A percentile compares a stretch with the other conserved stretches of the same genome.
Conservation (phyloP, 2,329 filamentous ascomycete species). For the Botryotinia convoluta region DNA sequence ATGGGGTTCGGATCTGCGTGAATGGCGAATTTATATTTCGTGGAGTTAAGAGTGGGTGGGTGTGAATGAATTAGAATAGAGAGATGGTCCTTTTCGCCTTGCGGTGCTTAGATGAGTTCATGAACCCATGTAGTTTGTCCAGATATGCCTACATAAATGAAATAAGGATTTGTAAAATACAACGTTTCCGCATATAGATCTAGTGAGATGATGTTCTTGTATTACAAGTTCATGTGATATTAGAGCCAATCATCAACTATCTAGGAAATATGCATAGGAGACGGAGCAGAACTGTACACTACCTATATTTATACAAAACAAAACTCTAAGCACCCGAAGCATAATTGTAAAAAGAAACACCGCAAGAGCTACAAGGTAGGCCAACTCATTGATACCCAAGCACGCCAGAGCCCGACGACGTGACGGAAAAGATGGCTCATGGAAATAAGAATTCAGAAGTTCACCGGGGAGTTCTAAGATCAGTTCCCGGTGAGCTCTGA, state of each 20-base stretch:
- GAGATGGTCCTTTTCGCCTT: background rate
- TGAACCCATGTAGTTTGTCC: too few species aligned
- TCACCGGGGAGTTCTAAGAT: background rate
- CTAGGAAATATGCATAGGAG: background rate
- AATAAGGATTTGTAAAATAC: background rate
- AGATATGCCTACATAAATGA: background rate
- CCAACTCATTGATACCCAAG: background rate
- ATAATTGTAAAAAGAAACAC: background rate
- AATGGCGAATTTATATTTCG: background rate
- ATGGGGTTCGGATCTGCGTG: background rate
- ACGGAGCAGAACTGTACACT: background rate
- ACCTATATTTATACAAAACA: fast-evolving
- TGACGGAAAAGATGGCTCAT: background rate
- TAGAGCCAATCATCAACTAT: background rate
- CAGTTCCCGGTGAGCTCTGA: background rate
- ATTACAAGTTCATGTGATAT: background rate
- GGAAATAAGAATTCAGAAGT: background rate
- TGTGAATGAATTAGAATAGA: background rate
- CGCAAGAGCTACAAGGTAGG: background rate
- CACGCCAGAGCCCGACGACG: background rate
- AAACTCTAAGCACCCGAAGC: background rate
- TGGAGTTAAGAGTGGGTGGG: background rate
- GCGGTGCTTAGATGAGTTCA: background rate
- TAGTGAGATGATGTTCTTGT: background rate
- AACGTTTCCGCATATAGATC: fast-evolving